Conservation (phyloP, 2,329 filamentous ascomycete species). For the Rhynchosporium agropyri region DNA sequence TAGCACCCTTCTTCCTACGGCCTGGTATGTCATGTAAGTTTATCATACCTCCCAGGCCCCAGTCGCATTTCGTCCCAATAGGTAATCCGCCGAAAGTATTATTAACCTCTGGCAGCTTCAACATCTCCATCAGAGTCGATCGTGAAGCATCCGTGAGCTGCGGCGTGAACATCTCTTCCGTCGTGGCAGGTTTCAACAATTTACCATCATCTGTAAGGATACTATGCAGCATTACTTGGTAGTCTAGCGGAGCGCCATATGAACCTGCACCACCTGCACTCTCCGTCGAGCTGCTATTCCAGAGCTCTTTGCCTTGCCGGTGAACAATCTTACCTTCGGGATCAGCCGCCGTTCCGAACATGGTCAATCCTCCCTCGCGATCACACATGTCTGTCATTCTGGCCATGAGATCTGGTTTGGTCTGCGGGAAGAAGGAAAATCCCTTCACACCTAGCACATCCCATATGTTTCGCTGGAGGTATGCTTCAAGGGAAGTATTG, state of each 20-base stretch:
- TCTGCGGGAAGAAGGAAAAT: constrained; percentile 32
- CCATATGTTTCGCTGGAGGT: constrained; percentile 52
- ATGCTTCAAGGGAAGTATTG: constrained; percentile 39
- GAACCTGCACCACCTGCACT: constrained; percentile 44
- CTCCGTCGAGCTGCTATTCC: neutral
- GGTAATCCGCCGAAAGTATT: constrained; percentile 38
- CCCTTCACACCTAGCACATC: constrained; percentile 31
- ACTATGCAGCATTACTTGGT: constrained; percentile 49
- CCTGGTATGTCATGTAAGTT: constrained; percentile 44
- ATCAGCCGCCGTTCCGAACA: constrained; percentile 24
- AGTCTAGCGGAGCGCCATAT: constrained; percentile 46
- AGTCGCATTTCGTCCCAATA: constrained; percentile 44
- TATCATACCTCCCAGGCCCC: constrained; percentile 49
- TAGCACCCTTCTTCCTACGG: constrained; percentile 44
- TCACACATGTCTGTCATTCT: constrained; percentile 32
- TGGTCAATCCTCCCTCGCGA: constrained; percentile 27
- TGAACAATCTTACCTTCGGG: constrained; percentile 26
- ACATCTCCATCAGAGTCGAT: constrained; percentile 33
- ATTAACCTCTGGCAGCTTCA: constrained; percentile 25
- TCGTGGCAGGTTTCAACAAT: constrained; percentile 48
- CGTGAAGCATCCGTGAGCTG: constrained; percentile 45
- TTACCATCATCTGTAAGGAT: constrained; percentile 53
- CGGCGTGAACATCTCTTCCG: constrained; percentile 51
- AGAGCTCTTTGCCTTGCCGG: neutral
- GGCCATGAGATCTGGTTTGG: constrained; percentile 24